Evolutionary conservation across 73 alveolate genomes (phyloP).

Genomic region (Tetrahymena borealis): DNA sequence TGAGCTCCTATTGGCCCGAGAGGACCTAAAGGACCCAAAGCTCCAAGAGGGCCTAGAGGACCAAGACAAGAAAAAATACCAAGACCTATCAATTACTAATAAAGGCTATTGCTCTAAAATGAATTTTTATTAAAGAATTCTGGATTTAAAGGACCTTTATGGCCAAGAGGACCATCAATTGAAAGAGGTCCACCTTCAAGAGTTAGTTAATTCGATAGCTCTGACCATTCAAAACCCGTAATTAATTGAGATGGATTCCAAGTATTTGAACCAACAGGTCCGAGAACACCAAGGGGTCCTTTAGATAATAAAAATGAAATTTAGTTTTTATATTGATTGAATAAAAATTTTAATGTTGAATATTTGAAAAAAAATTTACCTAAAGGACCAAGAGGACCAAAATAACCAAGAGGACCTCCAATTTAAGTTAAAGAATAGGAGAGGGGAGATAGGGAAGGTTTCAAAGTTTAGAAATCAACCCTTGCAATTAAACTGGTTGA

Average conservation of each 20-base stretch:
- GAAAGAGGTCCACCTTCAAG: background rate
- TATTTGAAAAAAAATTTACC: background rate
- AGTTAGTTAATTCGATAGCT: background rate
- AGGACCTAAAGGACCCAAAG: conserved; percentile 11
- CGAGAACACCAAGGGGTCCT: background rate
- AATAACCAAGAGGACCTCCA: background rate
- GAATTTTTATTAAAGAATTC: background rate
- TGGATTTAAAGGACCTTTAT: background rate
- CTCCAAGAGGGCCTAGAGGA: conserved; percentile 34
- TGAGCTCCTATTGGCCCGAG: conserved; percentile 11
- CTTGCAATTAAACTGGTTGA: background rate
- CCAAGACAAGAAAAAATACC: conserved; percentile 29
- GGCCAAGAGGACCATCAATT: background rate
- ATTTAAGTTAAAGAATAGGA: background rate
- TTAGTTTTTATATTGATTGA: no score
- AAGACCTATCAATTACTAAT: conserved; percentile 10
- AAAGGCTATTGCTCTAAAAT: background rate
- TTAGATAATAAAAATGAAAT: background rate
- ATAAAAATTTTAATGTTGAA: background rate
- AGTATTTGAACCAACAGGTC: background rate
- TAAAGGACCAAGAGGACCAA: background rate
- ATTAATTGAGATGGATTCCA: background rate
- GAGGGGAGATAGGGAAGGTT: background rate
- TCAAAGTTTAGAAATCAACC: background rate
- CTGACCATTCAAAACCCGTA: background rate